Percentiles rank a stretch among this genome's conserved stretches.
Conservation (phyloP, 192 early-diverging fungal species). For the Haplosporangium gracile region DNA sequence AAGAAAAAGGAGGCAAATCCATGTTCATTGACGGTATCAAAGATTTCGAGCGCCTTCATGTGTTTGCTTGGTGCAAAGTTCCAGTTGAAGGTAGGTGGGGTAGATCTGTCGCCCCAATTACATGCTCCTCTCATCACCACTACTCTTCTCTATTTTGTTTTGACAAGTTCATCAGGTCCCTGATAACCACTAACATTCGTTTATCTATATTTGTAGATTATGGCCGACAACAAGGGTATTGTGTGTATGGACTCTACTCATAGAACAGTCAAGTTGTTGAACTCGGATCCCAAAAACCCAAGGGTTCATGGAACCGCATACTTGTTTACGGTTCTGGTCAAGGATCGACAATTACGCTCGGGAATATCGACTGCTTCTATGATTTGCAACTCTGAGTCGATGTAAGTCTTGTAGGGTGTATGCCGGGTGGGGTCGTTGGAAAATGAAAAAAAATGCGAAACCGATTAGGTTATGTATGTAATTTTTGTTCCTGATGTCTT, state of each 20-base stretch:
- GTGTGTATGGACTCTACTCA: conserved; percentile 7
- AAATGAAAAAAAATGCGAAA: too few species aligned
- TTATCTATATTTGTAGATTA: neutral
- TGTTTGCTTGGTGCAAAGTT: conserved; percentile 4
- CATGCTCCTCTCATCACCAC: neutral
- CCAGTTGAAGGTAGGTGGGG: neutral
- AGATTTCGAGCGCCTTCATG: neutral
- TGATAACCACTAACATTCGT: neutral
- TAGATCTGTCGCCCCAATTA: neutral
- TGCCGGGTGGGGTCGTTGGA: neutral
- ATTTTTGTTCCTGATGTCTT: too few species aligned
- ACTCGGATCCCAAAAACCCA: neutral
- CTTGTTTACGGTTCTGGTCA: neutral
- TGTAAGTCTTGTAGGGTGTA: neutral
- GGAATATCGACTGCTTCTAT: neutral
- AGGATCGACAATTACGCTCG: neutral
- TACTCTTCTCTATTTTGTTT: too few species aligned
- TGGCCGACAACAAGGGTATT: neutral
- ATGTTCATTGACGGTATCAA: neutral
- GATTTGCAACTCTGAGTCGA: conserved; percentile 11
- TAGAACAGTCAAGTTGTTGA: too few species aligned
- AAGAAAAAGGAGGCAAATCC: neutral
- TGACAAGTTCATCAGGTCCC: neutral
- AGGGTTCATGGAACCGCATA: neutral
- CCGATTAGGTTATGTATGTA: too few species aligned